Base-by-base conservation (phyloP, 1,284 basidiomycete species). In the Peniophora sp. region DNA sequence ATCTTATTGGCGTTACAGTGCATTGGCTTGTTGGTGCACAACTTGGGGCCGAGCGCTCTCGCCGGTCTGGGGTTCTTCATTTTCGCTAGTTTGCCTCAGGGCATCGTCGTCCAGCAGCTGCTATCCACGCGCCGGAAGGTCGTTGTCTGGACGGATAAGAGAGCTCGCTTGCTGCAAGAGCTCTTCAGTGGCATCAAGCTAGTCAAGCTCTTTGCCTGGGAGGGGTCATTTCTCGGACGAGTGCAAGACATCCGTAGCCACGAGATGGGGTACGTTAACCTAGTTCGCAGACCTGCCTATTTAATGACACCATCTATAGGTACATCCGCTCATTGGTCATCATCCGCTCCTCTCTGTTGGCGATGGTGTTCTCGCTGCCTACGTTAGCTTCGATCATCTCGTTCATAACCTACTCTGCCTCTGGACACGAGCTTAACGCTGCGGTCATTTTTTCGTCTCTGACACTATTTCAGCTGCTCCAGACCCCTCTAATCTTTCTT, bases 101-200 rank as follows among this genome's bases (percentile, higher is more conserved):
- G 79, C 0, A 61, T 70, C 51, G 76, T 82, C 43, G 90, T 97
- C 85, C 88, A 83, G 64, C 70, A 69, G 14, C 74, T 95, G 47
- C 91, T 96, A 63, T 66, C 62, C 2, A 64, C 88, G 45, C 79
- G 94, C 15, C 73, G 76, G 54, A 86, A 86, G 61, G 83, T 84
- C 41, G 95, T 97, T 90, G 64, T 70, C 2, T 97, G 89, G 89
- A 97, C 94, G 57, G 95, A 97, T 62, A 87, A 87, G 57, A 77
- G 92, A 14, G 85, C 88, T 3, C 88, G 88, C 58, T 68, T 92
- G 2, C 73, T 94, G 6, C 88, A 92, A 63, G 92, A 94, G 59
- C 73, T 95, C 3, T 67, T 96, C 2, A 83, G 85, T 17, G 89
- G 89, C 0, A 93, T 95, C 79, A 85, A 88, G 58, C 78, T 95